These are phyloP conservation scores for Tremella mesenterica DNA, from an alignment of 768 basidiomycete species.

Conservation along the genomic window DNA sequence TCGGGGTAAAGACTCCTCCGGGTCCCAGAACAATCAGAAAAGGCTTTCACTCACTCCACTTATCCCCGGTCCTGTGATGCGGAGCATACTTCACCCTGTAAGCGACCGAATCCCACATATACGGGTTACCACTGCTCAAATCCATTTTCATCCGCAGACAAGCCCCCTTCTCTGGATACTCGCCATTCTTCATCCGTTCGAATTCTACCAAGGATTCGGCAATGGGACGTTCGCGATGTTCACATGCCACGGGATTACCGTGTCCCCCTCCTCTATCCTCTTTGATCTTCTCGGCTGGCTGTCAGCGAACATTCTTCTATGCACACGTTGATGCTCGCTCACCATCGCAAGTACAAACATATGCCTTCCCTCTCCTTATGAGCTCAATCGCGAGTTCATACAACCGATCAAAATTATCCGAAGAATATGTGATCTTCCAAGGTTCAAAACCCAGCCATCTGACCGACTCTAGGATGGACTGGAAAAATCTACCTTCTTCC, in stretches of 20 bases:
- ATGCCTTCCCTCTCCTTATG: constrained; percentile 82
- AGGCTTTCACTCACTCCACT: constrained; percentile 70
- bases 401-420: constrained; percentile 84
- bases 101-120: constrained; percentile 99
- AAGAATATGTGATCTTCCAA: constrained; percentile 98
- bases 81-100: constrained; percentile 84
- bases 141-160: constrained; percentile 97
- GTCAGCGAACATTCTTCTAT: neutral
- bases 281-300: constrained; percentile 81
- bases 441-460: constrained; percentile 97
- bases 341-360: constrained; percentile 95
- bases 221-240: constrained; percentile 78
- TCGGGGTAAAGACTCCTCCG: no score
- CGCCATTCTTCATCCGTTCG: constrained; percentile 80
- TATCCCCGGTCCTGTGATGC: constrained; percentile 85
- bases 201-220: constrained; percentile 81
- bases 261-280: constrained; percentile 72
- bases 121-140: constrained; percentile 80
- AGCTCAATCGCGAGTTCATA: constrained; percentile 80
- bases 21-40: no score
- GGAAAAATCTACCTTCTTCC: constrained; percentile 91
- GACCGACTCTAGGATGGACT: constrained; percentile 88
- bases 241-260: constrained; percentile 70
- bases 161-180: constrained; percentile 83
- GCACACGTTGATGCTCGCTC: constrained; percentile 47